phyloP scores from a whole-genome alignment of 2,329 filamentous ascomycete species.

The Cladosporium velox region DNA sequence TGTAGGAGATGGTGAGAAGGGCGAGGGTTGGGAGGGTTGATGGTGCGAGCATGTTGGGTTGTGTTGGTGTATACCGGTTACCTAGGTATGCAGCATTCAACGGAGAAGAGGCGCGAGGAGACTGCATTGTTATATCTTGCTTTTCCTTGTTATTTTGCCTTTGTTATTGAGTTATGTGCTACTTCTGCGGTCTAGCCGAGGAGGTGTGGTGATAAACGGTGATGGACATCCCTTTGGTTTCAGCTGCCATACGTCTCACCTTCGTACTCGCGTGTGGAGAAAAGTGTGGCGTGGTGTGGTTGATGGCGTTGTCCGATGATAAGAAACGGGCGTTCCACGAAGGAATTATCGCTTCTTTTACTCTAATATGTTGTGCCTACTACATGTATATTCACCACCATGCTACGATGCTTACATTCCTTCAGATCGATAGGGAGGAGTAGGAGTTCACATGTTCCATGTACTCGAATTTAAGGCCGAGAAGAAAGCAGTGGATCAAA shows the following conservation, averaged over 20 bases:
- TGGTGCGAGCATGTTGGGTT: background rate
- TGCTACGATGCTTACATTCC: background rate
- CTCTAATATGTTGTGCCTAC: background rate
- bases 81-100: background rate
- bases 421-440: background rate
- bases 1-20: constrained; percentile 3
- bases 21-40: constrained; percentile 1
- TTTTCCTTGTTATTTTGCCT: background rate
- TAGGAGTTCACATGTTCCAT: background rate
- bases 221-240: background rate
- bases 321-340: background rate
- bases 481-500: background rate
- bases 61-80: background rate
- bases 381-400: background rate
- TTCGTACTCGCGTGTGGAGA: background rate
- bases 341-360: background rate
- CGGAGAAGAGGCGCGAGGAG: background rate
- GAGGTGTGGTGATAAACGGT: background rate
- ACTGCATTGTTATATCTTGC: background rate
- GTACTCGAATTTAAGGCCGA: constrained; percentile 1
- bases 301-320: background rate
- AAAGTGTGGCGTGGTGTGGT: background rate
- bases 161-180: background rate
- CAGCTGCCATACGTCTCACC: background rate
- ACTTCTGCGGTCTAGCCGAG: background rate